phyloP scores from a whole-genome alignment of 129 eudicot genomes.

The Calendula officinalis region DNA sequence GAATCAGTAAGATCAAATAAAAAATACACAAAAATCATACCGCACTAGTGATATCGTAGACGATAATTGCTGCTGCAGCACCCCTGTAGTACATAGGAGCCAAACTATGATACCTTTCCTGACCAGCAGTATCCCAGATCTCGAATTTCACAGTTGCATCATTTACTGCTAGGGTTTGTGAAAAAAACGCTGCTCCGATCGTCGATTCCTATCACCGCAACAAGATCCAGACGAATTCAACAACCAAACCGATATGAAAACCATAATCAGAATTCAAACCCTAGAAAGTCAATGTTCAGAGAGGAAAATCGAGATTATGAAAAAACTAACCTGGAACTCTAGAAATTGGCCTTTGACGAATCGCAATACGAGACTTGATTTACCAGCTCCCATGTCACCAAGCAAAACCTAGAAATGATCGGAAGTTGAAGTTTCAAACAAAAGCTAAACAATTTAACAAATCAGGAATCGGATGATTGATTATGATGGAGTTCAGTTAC shows the following conservation, averaged over 20 bases:
- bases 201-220: conserved; percentile 69
- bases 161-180: conserved; percentile 78
- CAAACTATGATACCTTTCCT: conserved; percentile 90
- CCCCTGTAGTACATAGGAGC: conserved; percentile 98
- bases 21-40: conserved; percentile 27
- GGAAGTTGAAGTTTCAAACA: conserved; percentile 11
- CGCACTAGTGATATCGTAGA: conserved; percentile 77
- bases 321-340: conserved; percentile 73
- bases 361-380: conserved; percentile 93
- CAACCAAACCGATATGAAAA: conserved; percentile 14
- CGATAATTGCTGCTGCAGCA: conserved; percentile 95
- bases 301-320: neutral
- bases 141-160: conserved; percentile 81
- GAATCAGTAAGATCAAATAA: neutral
- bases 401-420: conserved; percentile 61
- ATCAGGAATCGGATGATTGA: neutral
- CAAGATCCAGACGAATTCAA: conserved; percentile 7
- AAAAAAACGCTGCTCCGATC: conserved; percentile 95
- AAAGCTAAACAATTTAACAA: neutral
- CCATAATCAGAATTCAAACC: conserved; percentile 16
- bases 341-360: conserved; percentile 97
- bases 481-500: conserved; percentile 35
- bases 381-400: conserved; percentile 99
- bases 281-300: conserved; percentile 23
- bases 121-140: conserved; percentile 99